Evolutionary conservation across 495 filamentous ascomycete species (phyloP).

Genomic region (Penicillium angulare): DNA sequence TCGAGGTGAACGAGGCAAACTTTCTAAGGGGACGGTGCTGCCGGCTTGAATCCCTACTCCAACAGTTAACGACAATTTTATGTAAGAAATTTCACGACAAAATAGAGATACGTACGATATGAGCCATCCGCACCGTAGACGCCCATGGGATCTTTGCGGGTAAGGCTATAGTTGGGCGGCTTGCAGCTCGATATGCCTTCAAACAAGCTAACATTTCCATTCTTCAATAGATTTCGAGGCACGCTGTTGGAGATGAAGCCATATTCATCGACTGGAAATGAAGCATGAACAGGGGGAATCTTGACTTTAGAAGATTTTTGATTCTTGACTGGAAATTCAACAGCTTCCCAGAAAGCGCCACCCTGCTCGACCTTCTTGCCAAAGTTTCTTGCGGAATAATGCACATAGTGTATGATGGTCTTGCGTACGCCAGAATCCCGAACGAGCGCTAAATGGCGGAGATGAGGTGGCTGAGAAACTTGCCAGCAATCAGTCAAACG

Average conservation of each 20-base stretch:
- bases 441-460: conserved; percentile 62
- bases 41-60: background rate
- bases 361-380: conserved; percentile 56
- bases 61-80: no score
- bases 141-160: conserved; percentile 33
- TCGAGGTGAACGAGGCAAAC: background rate
- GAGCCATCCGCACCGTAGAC: conserved; percentile 26
- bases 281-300: conserved; percentile 35
- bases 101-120: background rate
- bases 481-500: conserved; percentile 60
- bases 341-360: conserved; percentile 56
- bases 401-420: conserved; percentile 55
- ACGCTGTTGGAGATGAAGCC: conserved; percentile 48
- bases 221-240: conserved; percentile 31
- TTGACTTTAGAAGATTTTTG: conserved; percentile 25
- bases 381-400: conserved; percentile 58
- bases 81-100: no score
- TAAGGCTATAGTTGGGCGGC: conserved; percentile 30
- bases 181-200: conserved; percentile 39
- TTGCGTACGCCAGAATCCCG: conserved; percentile 55
- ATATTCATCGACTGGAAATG: conserved; percentile 48
- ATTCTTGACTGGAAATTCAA: conserved; percentile 44
- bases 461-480: conserved; percentile 59
- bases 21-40: background rate
- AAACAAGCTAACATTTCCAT: conserved; percentile 45